Evolutionary conservation across 2,329 filamentous ascomycete species (phyloP).

Genomic region (Calonectria montana): DNA sequence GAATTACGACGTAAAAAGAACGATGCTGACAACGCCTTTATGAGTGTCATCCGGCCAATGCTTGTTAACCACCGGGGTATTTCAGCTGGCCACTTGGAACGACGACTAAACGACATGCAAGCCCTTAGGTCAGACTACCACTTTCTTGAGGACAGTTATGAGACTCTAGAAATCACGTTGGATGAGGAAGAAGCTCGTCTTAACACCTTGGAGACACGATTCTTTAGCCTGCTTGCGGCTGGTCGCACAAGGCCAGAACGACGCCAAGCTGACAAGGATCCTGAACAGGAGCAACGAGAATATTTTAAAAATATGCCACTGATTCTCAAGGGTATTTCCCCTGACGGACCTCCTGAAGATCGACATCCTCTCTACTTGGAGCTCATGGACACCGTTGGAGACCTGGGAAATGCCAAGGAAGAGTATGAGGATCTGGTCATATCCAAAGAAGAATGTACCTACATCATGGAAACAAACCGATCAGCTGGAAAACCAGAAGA

Average conservation of each 20-base stretch:
- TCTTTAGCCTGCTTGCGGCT: slow-evolving; percentile 52
- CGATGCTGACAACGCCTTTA: slow-evolving; percentile 54
- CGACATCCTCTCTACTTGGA: slow-evolving; percentile 60
- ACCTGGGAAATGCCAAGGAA: slow-evolving; percentile 61
- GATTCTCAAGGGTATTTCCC: slow-evolving; percentile 50
- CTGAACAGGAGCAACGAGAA: slow-evolving; percentile 19
- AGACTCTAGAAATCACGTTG: slow-evolving; percentile 48
- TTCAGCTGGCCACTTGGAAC: slow-evolving; percentile 41
- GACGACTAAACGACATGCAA: slow-evolving; percentile 51
- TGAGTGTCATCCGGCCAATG: slow-evolving; percentile 52
- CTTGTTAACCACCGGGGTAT: slow-evolving; percentile 44
- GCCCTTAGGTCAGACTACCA: slow-evolving; percentile 52
- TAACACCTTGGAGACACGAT: slow-evolving; percentile 49
- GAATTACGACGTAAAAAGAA: slow-evolving; percentile 48
- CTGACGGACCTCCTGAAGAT: slow-evolving; percentile 50
- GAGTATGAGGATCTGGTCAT: slow-evolving; percentile 57
- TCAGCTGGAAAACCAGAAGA: slow-evolving; percentile 44
- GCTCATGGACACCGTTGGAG: slow-evolving; percentile 56
- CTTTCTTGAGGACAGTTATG: slow-evolving; percentile 50
- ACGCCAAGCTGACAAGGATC: slow-evolving; percentile 11
- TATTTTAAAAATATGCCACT: slow-evolving; percentile 42
- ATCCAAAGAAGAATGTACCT: slow-evolving; percentile 51
- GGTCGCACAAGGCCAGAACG: slow-evolving; percentile 35
- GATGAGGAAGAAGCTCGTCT: slow-evolving; percentile 52
- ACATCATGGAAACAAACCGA: slow-evolving; percentile 50